A percentile compares a stretch with the other conserved stretches of the same genome.
Evolutionary conservation across 2,329 filamentous ascomycete species (phyloP).

Genomic region (Arthrobotrys sphaeroides): DNA sequence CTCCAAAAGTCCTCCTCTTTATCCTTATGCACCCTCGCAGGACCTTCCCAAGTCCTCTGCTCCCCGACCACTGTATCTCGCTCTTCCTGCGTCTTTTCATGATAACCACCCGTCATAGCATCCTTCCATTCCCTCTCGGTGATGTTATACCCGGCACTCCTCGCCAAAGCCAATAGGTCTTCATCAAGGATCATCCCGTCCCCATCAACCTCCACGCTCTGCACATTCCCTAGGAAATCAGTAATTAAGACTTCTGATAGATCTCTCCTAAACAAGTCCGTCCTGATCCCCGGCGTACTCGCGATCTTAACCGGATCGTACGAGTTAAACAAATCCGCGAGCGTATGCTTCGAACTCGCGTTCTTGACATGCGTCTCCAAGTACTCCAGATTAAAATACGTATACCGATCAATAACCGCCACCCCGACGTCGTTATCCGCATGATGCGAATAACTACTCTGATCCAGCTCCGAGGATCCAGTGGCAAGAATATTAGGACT

Average conservation of each 20-base stretch:
- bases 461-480: constrained; percentile 92
- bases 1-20: constrained; percentile 61
- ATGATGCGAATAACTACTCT: constrained; percentile 96
- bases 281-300: constrained; percentile 87
- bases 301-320: constrained; percentile 96
- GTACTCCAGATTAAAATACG: constrained; percentile 98
- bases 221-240: constrained; percentile 98
- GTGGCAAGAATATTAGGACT: constrained; percentile 98
- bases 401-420: constrained; percentile 97
- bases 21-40: constrained; percentile 55
- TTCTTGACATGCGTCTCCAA: constrained; percentile 89
- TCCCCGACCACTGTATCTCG: constrained; percentile 55
- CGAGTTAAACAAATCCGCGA: constrained; percentile 94
- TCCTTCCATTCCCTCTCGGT: constrained; percentile 66
- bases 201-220: constrained; percentile 89
- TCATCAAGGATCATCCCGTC: constrained; percentile 70
- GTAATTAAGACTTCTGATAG: constrained; percentile 71
- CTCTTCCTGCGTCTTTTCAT: constrained; percentile 60
- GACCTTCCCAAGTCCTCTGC: constrained; percentile 55
- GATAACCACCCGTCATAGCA: constrained; percentile 60
- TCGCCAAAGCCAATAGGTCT: constrained; percentile 78
- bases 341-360: constrained; percentile 83
- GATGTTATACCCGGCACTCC: constrained; percentile 71
- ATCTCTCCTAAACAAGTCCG: constrained; percentile 85
- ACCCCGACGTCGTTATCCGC: constrained; percentile 98